A percentile compares a stretch with the other conserved stretches of the same genome.
Conservation (phyloP, 352 stramenopile genomes). For the Phytophthora litchii region DNA sequence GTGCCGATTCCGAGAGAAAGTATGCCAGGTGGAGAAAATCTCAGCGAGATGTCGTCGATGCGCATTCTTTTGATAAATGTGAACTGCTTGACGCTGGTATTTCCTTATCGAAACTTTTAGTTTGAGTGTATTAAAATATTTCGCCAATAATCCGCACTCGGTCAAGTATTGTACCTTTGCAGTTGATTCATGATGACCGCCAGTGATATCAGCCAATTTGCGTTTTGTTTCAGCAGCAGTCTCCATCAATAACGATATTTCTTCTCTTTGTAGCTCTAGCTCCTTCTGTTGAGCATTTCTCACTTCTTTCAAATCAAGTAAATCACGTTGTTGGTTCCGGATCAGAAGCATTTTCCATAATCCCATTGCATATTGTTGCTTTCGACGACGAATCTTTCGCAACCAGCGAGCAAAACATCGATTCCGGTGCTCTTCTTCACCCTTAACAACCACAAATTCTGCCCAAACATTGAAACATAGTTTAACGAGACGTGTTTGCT, state of each 20-base stretch:
- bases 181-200: constrained; percentile 13
- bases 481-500: constrained; percentile 15
- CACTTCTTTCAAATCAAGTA: constrained; percentile 17
- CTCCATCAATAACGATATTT: constrained; percentile 17
- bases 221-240: constrained; percentile 8
- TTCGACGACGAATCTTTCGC: constrained; percentile 12
- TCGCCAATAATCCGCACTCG: constrained; percentile 20
- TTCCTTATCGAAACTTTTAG: constrained; percentile 16
- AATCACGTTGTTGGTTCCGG: constrained; percentile 16
- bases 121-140: constrained; percentile 37
- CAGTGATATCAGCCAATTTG: constrained; percentile 8
- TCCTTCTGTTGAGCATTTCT: constrained; percentile 19
- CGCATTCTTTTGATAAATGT: constrained; percentile 25
- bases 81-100: constrained; percentile 11
- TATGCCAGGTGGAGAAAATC: constrained; percentile 25
- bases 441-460: constrained; percentile 13
- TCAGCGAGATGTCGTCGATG: constrained; percentile 15
- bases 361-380: constrained; percentile 16
- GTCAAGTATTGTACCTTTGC: constrained; percentile 24
- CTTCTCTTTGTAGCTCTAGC: constrained; percentile 16
- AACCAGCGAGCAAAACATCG: constrained; percentile 21
- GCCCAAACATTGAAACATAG: constrained; percentile 26
- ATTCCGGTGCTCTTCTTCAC: constrained; percentile 9
- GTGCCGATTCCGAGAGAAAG: constrained; percentile 7
- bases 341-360: constrained; percentile 33